Evolutionary conservation across 345 rosid species (phyloP).

Genomic region (Boechera retrofracta): DNA sequence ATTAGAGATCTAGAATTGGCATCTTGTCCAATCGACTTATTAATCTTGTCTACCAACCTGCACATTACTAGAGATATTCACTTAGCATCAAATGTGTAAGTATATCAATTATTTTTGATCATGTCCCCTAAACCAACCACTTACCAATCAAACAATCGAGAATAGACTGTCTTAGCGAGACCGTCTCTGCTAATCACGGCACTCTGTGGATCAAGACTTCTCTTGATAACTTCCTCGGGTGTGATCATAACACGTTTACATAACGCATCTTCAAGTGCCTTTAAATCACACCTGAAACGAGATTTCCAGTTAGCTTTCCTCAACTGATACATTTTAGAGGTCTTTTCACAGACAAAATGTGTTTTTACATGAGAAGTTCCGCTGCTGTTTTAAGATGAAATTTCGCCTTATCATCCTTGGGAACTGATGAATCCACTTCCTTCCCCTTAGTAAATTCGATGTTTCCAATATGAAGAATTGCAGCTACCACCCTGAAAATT

Average conservation of each 20-base stretch:
- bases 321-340: constrained; percentile 16
- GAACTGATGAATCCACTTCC: constrained; percentile 85
- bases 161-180: constrained; percentile 90
- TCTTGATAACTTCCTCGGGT: constrained; percentile 93
- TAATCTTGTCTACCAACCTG: constrained; percentile 92
- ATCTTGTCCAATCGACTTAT: constrained; percentile 91
- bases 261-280: constrained; percentile 86
- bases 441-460: constrained; percentile 81
- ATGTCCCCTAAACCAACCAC: constrained; percentile 15
- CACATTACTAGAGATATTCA: constrained; percentile 38
- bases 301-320: constrained; percentile 16
- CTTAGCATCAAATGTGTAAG: constrained; percentile 29
- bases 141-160: constrained; percentile 92
- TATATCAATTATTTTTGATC: background rate
- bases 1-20: constrained; percentile 77
- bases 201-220: constrained; percentile 91
- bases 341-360: constrained; percentile 20
- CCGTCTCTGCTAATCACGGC: constrained; percentile 87
- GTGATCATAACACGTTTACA: constrained; percentile 97
- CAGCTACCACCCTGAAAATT: constrained; percentile 91
- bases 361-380: constrained; percentile 76
- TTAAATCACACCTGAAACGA: constrained; percentile 71
- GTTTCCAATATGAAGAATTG: constrained; percentile 90
- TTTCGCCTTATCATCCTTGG: constrained; percentile 75
- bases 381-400: constrained; percentile 82